These are phyloP conservation scores for Epichloe coenophiala DNA, from an alignment of 2,329 filamentous ascomycete species.

Conservation along the genomic window DNA sequence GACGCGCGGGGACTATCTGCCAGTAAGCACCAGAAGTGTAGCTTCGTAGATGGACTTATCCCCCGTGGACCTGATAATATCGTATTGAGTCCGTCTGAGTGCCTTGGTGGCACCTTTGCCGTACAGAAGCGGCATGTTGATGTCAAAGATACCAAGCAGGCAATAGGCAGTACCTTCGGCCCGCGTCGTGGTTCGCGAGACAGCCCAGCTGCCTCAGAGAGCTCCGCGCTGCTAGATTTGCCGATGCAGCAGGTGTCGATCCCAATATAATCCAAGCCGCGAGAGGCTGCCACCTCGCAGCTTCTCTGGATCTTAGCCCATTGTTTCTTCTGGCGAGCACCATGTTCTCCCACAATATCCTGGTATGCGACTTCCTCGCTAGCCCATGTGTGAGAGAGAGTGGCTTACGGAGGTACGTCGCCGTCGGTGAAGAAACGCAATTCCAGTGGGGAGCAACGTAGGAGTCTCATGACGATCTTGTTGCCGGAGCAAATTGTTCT, in stretches of 20 bases:
- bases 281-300: conserved; percentile 4
- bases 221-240: conserved; percentile 3
- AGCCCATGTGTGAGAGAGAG: background rate
- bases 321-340: background rate
- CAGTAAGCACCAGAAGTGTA: background rate
- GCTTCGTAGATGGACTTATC: background rate
- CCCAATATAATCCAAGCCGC: background rate
- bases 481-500: background rate
- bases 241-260: conserved; percentile 2
- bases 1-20: background rate
- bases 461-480: background rate
- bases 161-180: conserved; percentile 8
- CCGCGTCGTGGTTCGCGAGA: too few species aligned
- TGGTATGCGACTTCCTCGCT: background rate
- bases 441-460: background rate
- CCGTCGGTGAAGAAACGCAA: background rate
- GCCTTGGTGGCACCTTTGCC: conserved; percentile 17
- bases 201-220: too few species aligned
- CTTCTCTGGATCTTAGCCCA: conserved; percentile 6
- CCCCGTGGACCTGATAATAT: background rate
- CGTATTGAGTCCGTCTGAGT: conserved; percentile 11
- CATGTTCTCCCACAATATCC: conserved; percentile 1
- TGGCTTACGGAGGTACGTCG: background rate
- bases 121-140: conserved; percentile 21
- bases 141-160: conserved; percentile 19